These are phyloP conservation scores for Aspergillus quadrilineatus DNA, from an alignment of 2,329 filamentous ascomycete species.

Conservation along the genomic window DNA sequence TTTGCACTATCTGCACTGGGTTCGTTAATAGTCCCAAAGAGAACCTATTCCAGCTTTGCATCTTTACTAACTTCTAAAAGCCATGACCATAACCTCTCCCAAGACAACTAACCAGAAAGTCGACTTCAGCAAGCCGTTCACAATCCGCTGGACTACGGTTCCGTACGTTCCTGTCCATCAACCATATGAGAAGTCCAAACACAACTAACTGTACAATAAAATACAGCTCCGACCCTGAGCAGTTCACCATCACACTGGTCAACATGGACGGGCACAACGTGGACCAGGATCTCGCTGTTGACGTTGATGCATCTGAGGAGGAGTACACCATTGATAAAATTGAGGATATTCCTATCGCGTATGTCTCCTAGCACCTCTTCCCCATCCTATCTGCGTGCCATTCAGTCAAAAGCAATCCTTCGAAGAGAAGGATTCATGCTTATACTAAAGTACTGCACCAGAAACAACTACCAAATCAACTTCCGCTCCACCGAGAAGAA, in stretches of 20 bases:
- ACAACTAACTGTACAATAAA: not conserved
- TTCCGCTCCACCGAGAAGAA: slow-evolving; percentile 33
- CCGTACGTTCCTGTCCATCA: slow-evolving; percentile 22
- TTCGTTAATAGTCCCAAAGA: slow-evolving; percentile 13
- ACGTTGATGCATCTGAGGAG: slow-evolving; percentile 36
- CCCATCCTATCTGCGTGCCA: not conserved
- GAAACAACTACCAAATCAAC: slow-evolving; percentile 45
- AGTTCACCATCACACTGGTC: slow-evolving; percentile 45
- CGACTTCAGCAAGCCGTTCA: slow-evolving; percentile 39
- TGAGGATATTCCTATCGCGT: slow-evolving; percentile 25
- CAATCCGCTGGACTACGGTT: slow-evolving; percentile 42
- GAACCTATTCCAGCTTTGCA: too few relatives aligned
- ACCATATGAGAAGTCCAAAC: not conserved
- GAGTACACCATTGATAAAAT: slow-evolving; percentile 39
- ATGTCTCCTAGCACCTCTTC: slow-evolving; percentile 13
- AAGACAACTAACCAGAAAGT: slow-evolving; percentile 29
- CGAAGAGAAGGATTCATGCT: not conserved
- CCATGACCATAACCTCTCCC: slow-evolving; percentile 38
- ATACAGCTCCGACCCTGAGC: slow-evolving; percentile 40
- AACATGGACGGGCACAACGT: slow-evolving; percentile 39
- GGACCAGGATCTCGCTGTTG: slow-evolving; percentile 32
- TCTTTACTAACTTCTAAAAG: slow-evolving; percentile 12
- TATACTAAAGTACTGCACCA: slow-evolving; percentile 11
- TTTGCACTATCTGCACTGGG: slow-evolving; percentile 33
- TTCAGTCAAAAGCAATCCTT: not conserved